These are phyloP conservation scores for Pythium phragmitis DNA, from an alignment of 352 stramenopile genomes.

Conservation along the genomic window DNA sequence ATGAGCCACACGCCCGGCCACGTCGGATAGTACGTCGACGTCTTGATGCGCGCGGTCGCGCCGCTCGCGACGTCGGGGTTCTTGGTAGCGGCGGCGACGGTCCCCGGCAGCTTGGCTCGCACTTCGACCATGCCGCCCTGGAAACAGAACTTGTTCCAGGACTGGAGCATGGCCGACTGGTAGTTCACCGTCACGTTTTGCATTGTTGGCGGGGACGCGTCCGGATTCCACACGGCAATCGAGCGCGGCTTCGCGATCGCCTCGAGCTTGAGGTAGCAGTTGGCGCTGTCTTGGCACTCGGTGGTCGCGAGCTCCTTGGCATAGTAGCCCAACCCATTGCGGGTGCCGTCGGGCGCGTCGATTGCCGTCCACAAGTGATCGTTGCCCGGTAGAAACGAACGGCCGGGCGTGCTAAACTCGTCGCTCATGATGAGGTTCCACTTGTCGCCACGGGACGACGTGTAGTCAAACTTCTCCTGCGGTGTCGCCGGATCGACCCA, in stretches of 20 bases:
- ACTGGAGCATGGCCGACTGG: constrained; percentile 88
- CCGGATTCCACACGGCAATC: constrained; percentile 55
- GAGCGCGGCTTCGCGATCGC: constrained; percentile 34
- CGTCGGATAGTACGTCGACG: constrained; percentile 38
- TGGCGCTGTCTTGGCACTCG: background rate
- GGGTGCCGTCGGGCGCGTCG: constrained; percentile 88
- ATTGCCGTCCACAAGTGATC: constrained; percentile 95
- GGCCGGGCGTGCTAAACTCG: constrained; percentile 64
- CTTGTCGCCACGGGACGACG: constrained; percentile 33
- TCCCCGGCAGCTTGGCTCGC: constrained; percentile 85
- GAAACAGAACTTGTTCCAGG: constrained; percentile 96
- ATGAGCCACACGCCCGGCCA: constrained; percentile 95
- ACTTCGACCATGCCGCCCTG: constrained; percentile 93
- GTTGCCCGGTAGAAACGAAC: constrained; percentile 87
- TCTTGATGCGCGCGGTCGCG: constrained; percentile 6
- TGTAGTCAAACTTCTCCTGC: constrained; percentile 33
- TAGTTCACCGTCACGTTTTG: constrained; percentile 59
- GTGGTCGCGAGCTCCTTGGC: constrained; percentile 16
- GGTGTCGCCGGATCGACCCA: constrained; percentile 70
- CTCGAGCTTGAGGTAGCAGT: constrained; percentile 68
- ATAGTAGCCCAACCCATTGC: constrained; percentile 23
- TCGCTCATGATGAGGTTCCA: constrained; percentile 77
- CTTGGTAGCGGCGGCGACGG: constrained; percentile 39
- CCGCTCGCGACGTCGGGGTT: constrained; percentile 23
- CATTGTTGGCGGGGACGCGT: constrained; percentile 44